Evolutionary conservation across 768 basidiomycete species (phyloP), one percentile per base, ranked within the genome.

Genomic region (Macrocybe gigantea): DNA sequence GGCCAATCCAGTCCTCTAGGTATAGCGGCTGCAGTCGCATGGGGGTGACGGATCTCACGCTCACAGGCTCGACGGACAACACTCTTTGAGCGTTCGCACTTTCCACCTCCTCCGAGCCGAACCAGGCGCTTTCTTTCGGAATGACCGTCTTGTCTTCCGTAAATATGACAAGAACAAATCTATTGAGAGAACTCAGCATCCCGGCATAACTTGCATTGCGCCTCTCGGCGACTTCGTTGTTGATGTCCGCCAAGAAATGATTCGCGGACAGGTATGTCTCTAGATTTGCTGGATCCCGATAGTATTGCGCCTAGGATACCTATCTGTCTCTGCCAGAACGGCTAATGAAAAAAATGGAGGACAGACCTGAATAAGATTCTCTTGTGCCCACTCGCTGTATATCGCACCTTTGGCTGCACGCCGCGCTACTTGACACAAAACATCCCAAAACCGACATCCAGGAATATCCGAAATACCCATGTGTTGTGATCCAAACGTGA

Each of bases 401-500:
- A 86, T 83, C 7, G 82, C 83, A 12, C 71, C 64, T 49, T 74
- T 80, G 2, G 75, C 76, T 2, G 80, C 78, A 30, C 77, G 73
- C 32, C 83, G 75, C 22, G 85, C 85, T 33, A 82, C 55, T 53
- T 82, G 77, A 63, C 90, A 93, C 22, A 87, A 49, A 7, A 90
- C 55, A 58, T 93, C 90, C 57, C 69, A 77, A 2, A 79, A 64
- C 30, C 68, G 61, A 58, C 91, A 93, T 1, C 56, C 32, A 0
- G 89, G 85, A 12, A 92, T 68, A 58, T 90, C 88, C 5, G 86
- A 82, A 35, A 92, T 72, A 29, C 90, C 90, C 83, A 90, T 88
- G 58, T 92, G 89, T 51, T 89, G 89, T 13, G 87, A 82, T 39
- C 90, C 91, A 59, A 93, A 92, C 0, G 89, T 91, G 41, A 93